Evolutionary conservation across 169 alveolate species (phyloP).

Genomic region (Plasmodium vivax): DNA sequence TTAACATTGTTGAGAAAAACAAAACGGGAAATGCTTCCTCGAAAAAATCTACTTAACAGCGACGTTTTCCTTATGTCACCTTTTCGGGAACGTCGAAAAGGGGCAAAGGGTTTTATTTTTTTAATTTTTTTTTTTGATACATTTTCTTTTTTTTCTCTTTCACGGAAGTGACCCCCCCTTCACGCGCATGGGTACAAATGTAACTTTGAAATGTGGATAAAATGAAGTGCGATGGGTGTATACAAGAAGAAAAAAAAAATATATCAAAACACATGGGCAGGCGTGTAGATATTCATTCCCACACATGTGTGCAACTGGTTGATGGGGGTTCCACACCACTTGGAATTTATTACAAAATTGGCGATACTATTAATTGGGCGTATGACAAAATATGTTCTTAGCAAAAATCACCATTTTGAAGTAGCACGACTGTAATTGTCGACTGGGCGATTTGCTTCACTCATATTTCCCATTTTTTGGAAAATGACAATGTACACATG

Average conservation of each 20-base stretch:
- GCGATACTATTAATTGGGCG: neutral
- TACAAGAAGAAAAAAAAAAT: neutral
- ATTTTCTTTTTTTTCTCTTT: constrained; percentile 6
- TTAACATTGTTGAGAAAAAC: neutral
- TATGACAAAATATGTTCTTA: neutral
- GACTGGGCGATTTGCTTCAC: neutral
- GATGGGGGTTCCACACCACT: neutral
- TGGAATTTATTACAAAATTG: neutral
- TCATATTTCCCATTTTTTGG: neutral
- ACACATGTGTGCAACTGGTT: neutral
- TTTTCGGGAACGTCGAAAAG: constrained; percentile 5
- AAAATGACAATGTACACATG: neutral
- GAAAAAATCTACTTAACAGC: neutral
- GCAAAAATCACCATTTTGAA: neutral
- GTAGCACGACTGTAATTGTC: neutral
- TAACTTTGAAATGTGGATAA: neutral
- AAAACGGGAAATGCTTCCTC: neutral
- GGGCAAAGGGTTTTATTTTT: neutral
- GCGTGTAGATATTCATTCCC: neutral
- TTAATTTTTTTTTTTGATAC: neutral
- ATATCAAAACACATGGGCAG: neutral
- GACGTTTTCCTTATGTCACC: neutral
- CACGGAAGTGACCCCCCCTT: neutral
- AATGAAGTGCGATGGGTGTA: neutral
- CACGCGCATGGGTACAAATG: neutral